Evolutionary conservation across 495 filamentous ascomycete genomes (phyloP), one percentile per base, ranked within the genome.

Genomic region (Friedmanniomyces endolithicus): DNA sequence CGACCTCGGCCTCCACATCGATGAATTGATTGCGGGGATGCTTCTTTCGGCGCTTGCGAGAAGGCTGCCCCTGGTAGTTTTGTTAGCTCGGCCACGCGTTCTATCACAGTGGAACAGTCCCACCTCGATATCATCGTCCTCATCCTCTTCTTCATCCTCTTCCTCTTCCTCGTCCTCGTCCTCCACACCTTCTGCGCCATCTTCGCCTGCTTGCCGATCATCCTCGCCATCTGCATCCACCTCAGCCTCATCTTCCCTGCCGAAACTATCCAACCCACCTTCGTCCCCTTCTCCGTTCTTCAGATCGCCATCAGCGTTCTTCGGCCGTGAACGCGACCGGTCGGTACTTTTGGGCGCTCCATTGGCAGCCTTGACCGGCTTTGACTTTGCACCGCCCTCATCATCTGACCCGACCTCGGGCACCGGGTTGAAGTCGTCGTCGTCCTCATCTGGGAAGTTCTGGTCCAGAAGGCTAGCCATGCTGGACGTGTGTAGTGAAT

Each of bases 1-100:
- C 90, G 53, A 97, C 90, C 70, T 94, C 92, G 64, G 90, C 90
- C 73, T 96, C 92, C 58, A 86, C 85, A 77, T 98, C 92, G 70
- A 98, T 77, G 80, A 95, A 96, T 48, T 81, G 77, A 58, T 85
- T 83, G 50, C 86, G 77, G 51, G 75, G 77, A 57, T 83, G 80
- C 53, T 74, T 71, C 65, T 78, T 80, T 66, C 77, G 75, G 44
- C 89, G 85, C 67, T 96, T 96, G 57, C 81, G 75, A 2, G 58
- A 55, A 41, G 85, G 84, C 59, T 82, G 87, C 60, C 78, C 77
- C 85, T 92, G 37, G 14, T 6, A 19, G 3, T 58, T 27, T 39
- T 6, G 48, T 34, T 63, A 25, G 33, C 23, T 53, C n/a, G 20
- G 47, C 49, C 34, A 31, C 25, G 39, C 11, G 58, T 31, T 31